Evolutionary conservation across 2,329 filamentous ascomycete genomes (phyloP).

Genomic region (Sphaerulina vaccinii): DNA sequence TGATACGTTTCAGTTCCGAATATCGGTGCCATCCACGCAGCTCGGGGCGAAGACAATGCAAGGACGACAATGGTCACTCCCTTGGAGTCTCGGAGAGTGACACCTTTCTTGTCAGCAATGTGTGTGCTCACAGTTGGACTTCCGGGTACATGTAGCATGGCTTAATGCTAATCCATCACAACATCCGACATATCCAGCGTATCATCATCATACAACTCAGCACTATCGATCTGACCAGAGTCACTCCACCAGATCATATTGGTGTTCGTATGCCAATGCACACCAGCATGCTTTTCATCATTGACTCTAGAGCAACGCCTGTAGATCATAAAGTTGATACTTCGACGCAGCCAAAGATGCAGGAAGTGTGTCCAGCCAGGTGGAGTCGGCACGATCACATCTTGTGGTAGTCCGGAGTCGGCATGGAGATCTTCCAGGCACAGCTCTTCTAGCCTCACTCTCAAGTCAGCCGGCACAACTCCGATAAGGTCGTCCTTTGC

Average conservation of each 20-base stretch:
- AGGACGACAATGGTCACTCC: no score
- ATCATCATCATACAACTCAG: no score
- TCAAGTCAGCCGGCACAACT: background rate
- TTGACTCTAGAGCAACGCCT: conserved; percentile 3
- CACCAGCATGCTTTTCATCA: conserved; percentile 2
- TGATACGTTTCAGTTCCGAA: no score
- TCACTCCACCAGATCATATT: conserved; percentile 10
- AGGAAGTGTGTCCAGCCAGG: conserved; percentile 13
- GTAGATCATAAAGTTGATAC: conserved; percentile 9
- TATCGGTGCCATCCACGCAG: no score
- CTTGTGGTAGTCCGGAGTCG: background rate
- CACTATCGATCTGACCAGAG: no score
- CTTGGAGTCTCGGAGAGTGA: no score
- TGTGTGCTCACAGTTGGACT: no score
- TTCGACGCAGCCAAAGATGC: conserved; percentile 11
- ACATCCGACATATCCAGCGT: no score
- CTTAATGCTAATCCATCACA: no score
- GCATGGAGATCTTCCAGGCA: background rate
- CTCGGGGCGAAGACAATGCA: no score
- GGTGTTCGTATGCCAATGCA: conserved; percentile 10
- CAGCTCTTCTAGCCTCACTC: background rate
- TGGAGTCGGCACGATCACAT: conserved; percentile 7
- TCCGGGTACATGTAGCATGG: no score
- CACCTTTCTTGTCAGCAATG: no score
- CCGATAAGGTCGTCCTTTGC: background rate